Evolutionary conservation across 2,329 filamentous ascomycete species (phyloP).

Genomic region (Ascochyta koolunga): DNA sequence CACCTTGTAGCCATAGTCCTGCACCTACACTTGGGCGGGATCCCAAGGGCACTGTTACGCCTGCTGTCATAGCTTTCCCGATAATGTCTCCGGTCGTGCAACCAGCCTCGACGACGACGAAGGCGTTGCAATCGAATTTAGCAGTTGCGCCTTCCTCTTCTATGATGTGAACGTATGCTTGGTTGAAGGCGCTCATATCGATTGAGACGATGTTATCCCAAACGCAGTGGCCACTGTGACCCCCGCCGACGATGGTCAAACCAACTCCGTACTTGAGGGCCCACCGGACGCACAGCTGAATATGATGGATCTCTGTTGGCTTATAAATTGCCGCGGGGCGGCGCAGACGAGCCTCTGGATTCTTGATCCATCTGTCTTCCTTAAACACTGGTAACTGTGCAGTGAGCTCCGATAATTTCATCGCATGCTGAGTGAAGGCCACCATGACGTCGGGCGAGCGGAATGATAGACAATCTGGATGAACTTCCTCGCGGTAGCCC

Average conservation of each 20-base stretch:
- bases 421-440: slow-evolving; percentile 57
- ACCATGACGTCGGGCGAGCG: slow-evolving; percentile 58
- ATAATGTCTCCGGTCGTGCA: slow-evolving; percentile 64
- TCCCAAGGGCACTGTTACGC: slow-evolving; percentile 64
- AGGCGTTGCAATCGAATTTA: slow-evolving; percentile 28
- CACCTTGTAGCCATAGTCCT: slow-evolving; percentile 69
- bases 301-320: slow-evolving; percentile 55
- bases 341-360: slow-evolving; percentile 55
- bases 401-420: slow-evolving; percentile 51
- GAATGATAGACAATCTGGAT: slow-evolving; percentile 55
- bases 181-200: slow-evolving; percentile 64
- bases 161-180: slow-evolving; percentile 51
- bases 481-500: slow-evolving; percentile 47
- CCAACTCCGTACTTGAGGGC: slow-evolving; percentile 54
- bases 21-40: slow-evolving; percentile 68
- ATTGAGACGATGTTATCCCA: slow-evolving; percentile 60
- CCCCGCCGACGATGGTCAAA: slow-evolving; percentile 62
- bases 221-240: slow-evolving; percentile 66
- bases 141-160: slow-evolving; percentile 28
- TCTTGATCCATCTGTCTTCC: slow-evolving; percentile 54
- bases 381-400: slow-evolving; percentile 49
- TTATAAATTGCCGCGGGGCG: slow-evolving; percentile 53
- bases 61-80: slow-evolving; percentile 52
- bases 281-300: slow-evolving; percentile 65
- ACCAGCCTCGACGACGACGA: slow-evolving; percentile 62